Evolutionary conservation across 129 eudicot genomes (phyloP).

Genomic region (Logfia minima): DNA sequence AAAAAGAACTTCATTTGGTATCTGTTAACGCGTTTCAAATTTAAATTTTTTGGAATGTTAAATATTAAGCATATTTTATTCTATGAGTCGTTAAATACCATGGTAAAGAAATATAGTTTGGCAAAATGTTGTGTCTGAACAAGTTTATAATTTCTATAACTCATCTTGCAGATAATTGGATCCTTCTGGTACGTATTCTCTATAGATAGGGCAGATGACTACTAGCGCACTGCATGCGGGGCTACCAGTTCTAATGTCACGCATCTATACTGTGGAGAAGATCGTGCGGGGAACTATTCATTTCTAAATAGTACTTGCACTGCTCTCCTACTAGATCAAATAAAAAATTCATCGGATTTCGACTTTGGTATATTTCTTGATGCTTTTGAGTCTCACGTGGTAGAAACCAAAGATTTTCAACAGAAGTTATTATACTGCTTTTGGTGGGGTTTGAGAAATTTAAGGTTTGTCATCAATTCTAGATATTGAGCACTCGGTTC

Average conservation of each 20-base stretch:
- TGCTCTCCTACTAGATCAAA: conserved; percentile 38
- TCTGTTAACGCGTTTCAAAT: not conserved
- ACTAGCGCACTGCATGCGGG: conserved; percentile 60
- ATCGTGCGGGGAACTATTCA: conserved; percentile 10
- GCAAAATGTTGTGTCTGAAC: not conserved
- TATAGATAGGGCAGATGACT: conserved; percentile 59
- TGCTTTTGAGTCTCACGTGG: conserved; percentile 62
- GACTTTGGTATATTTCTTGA: conserved; percentile 75
- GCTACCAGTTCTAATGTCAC: conserved; percentile 3
- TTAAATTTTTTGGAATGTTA: too few relatives aligned
- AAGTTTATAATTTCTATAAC: not conserved
- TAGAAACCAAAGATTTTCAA: conserved; percentile 45
- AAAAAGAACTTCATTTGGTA: not conserved
- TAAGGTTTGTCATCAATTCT: conserved; percentile 44
- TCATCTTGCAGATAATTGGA: conserved; percentile 36
- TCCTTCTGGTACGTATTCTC: conserved; percentile 73
- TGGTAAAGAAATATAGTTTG: not conserved
- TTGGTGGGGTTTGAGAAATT: conserved; percentile 87
- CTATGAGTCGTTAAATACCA: not conserved
- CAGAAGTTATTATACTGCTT: conserved; percentile 66
- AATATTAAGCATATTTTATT: not conserved
- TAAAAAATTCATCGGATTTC: conserved; percentile 38
- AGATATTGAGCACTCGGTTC: not conserved
- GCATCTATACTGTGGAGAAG: conserved; percentile 47
- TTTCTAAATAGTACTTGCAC: conserved; percentile 45